Base-by-base conservation (phyloP, 495 filamentous ascomycete species). In the Emericellopsis terricola region DNA sequence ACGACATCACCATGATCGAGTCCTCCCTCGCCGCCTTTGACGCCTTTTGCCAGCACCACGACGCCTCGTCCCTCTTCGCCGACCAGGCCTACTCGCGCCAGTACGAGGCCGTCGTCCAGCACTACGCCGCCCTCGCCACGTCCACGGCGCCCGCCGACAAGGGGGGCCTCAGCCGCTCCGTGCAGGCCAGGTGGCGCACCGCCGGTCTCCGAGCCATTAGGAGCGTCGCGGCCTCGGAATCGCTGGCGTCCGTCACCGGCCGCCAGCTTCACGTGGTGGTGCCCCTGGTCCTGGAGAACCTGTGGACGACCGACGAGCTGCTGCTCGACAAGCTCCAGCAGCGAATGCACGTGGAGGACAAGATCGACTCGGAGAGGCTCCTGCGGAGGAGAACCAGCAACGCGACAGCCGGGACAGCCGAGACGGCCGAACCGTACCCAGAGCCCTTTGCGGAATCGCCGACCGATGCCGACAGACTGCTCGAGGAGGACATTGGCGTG, bases 1-100 rank as follows among this genome's bases (percentile, higher is more conserved):
- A 74, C 47, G 81, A 92, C 53, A 75, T 91, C 44, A 78, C 78
- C 34, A 78, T 87, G 70, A 76, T 92, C 26, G 85, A 94, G 59
- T 77, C 82, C 18, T 91, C 81, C 2, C 63, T 87, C 39, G 64
- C 71, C 21, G 82, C 81, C 3, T 93, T 91, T 45, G 55, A 78
- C 46, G 73, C 74, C 7, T 86, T 92, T 46, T 92, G 83, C 52
- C 60, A 64, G 41, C 62, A 87, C 50, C 77, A 87, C 52, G 81
- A 91, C 43, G 73, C 70, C 35, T 73, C 79, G 9, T 73, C 74
- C 8, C 65, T 89, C 35, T 65, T 79, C 9, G 78, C 75, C 32
- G 83, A 92, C 47, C 79, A 87, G 49, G 76, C 78, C 37, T 83
- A 85, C 46, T 62, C 80, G 19, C 68, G 55, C n/a, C 78, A 82